phyloP scores from a whole-genome alignment of 257 asterid genomes.

The Nicotiana paniculata region DNA sequence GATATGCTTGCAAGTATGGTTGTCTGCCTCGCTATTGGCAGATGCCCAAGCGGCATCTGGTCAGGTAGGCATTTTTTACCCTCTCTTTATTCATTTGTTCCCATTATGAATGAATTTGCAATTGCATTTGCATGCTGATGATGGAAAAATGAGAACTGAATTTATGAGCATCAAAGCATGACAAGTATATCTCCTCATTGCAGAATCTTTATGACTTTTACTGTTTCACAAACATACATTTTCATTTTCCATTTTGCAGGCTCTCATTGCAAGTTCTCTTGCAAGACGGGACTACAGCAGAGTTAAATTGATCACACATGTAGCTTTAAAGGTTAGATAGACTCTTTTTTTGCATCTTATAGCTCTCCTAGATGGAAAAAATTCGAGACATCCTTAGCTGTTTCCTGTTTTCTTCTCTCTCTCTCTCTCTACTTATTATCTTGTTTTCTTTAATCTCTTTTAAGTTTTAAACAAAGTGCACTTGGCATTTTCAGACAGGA shows the following conservation, averaged over 20 bases:
- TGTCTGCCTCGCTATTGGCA: slow-evolving; percentile 38
- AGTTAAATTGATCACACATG: slow-evolving; percentile 30
- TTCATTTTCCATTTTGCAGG: slow-evolving; percentile 17
- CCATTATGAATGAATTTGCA: background rate
- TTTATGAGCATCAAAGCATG: background rate
- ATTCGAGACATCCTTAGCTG: background rate
- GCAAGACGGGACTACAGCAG: slow-evolving; percentile 30
- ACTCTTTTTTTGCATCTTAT: background rate
- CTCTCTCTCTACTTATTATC: background rate
- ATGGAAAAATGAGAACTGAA: background rate
- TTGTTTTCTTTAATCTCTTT: background rate
- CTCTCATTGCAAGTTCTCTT: slow-evolving; percentile 39
- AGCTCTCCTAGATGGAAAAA: background rate
- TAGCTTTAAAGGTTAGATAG: slow-evolving; percentile 24
- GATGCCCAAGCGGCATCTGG: slow-evolving; percentile 40
- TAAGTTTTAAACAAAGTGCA: background rate
- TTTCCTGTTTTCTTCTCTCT: background rate
- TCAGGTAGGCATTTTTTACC: slow-evolving; percentile 21
- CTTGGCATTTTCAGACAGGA: slow-evolving; percentile 22
- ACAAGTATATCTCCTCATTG: background rate
- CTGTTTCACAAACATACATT: background rate
- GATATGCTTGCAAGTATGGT: slow-evolving; percentile 47
- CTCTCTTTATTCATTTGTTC: background rate
- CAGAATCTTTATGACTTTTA: background rate
- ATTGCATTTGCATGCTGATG: background rate